Evolutionary conservation across 108 stramenopile species (phyloP), one percentile per base, ranked within the genome.

Genomic region (Schizochytrium sp.): DNA sequence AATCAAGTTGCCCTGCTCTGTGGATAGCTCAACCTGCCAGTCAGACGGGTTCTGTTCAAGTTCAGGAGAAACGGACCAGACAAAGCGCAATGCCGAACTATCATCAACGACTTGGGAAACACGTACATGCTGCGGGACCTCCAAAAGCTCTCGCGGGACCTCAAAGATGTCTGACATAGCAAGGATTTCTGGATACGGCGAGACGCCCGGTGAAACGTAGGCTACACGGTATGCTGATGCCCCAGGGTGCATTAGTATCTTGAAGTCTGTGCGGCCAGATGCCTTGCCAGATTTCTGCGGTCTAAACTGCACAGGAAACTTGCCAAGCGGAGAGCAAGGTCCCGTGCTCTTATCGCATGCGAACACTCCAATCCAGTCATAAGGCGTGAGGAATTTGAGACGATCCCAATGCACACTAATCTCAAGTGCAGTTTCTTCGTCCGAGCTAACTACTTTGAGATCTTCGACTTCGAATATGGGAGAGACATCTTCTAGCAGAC

Each of bases 311-410:
- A 83, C 53, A 10, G 76, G 76, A 42, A 55, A 83, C 76, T 55
- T 83, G 10, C 76, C 76, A 2, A 83, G 50, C 10, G 76, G 76
- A 13, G 76, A 83, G 76, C 76, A 83, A 5, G 76, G 47, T 53
- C 55, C 76, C 8, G 7, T 5, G n/a, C 15, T 56, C 15, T 83
- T 53, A 47, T 55, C 76, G 76, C 76, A 83, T 8, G 76, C 50
- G 55, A 83, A 83, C 50, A 83, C 76, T 13, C 76, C 76, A 42
- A 83, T 28, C 76, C 76, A 83, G 76, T 83, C 76, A 55, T 83
- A n/a, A 2, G 49, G 49, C 12, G 47, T 2, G 15, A 55, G 47
- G 2, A 19, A 83, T 13, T 17, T 47, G 76, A 83, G 50, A 13
- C 28, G 10, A 8, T n/a, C n/a, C 76, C 76, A 83, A 13, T 47